Percentiles rank a stretch among this genome's conserved stretches.
These are phyloP conservation scores for Wallacemonas sp. DNA, from an alignment of 208 protist species.

Conservation along the genomic window DNA sequence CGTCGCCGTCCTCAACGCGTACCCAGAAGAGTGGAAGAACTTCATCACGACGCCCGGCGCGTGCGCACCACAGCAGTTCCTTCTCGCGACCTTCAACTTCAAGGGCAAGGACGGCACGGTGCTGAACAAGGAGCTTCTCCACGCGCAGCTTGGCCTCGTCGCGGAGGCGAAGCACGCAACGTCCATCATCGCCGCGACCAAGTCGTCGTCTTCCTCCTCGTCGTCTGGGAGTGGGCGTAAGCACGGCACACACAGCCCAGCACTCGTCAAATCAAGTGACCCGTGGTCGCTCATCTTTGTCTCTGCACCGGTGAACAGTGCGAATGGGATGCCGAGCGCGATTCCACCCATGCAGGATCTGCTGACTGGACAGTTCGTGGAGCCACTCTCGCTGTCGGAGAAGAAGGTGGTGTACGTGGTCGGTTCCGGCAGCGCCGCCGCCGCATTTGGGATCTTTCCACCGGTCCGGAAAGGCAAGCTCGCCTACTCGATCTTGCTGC, in stretches of 20 bases:
- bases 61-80: slow-evolving; percentile 65
- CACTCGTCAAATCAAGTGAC: not conserved
- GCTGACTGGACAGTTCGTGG: slow-evolving; percentile 85
- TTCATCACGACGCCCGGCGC: slow-evolving; percentile 73
- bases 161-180: slow-evolving; percentile 44
- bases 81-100: slow-evolving; percentile 81
- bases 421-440: slow-evolving; percentile 74
- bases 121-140: slow-evolving; percentile 87
- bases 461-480: slow-evolving; percentile 70
- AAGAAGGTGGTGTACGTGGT: slow-evolving; percentile 85
- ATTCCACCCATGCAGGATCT: slow-evolving; percentile 89
- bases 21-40: slow-evolving; percentile 82
- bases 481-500: slow-evolving; percentile 76
- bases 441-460: slow-evolving; percentile 74
- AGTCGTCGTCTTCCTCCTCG: not conserved
- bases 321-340: slow-evolving; percentile 29
- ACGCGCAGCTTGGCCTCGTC: slow-evolving; percentile 70
- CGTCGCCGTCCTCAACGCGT: slow-evolving; percentile 77
- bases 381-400: slow-evolving; percentile 76
- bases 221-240: slow-evolving; percentile 16
- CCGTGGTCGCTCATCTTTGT: slow-evolving; percentile 69
- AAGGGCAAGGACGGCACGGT: slow-evolving; percentile 33
- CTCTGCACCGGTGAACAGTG: slow-evolving; percentile 57
- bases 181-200: slow-evolving; percentile 8
- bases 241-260: not conserved